phyloP scores from a whole-genome alignment of 306 rosid genomes.

The Trifolium subterraneum region DNA sequence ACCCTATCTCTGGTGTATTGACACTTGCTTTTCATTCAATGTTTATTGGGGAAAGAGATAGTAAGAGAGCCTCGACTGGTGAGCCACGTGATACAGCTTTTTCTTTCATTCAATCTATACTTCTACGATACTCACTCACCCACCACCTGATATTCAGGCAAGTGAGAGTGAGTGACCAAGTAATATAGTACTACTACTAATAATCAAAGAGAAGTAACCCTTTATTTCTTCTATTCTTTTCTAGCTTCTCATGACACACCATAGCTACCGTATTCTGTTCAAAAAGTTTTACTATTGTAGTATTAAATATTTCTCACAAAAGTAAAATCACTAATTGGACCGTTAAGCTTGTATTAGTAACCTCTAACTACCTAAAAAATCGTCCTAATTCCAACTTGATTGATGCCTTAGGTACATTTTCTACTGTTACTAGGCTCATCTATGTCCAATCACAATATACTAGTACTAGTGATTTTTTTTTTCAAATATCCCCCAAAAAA shows the following conservation, averaged over 20 bases:
- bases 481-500: no score
- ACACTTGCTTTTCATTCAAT: slow-evolving; percentile 60
- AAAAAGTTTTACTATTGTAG: neutral
- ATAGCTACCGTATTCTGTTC: slow-evolving; percentile 10
- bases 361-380: neutral
- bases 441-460: neutral
- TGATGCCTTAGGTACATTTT: slow-evolving; percentile 6
- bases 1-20: slow-evolving; percentile 46
- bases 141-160: slow-evolving; percentile 21
- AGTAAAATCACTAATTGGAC: slow-evolving; percentile 19
- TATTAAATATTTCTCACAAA: neutral
- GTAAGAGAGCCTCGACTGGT: slow-evolving; percentile 53
- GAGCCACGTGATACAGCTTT: slow-evolving; percentile 75
- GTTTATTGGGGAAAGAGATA: slow-evolving; percentile 49
- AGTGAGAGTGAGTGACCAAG: neutral
- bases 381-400: slow-evolving; percentile 8
- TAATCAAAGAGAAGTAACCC: neutral
- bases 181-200: neutral
- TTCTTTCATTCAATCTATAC: slow-evolving; percentile 53
- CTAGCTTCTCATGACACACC: slow-evolving; percentile 13
- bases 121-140: slow-evolving; percentile 44
- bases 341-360: slow-evolving; percentile 4
- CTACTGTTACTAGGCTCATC: slow-evolving; percentile 12
- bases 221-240: neutral
- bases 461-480: no score